phyloP scores from a whole-genome alignment of 2,329 filamentous ascomycete genomes.

The Curvularia eragrostidis region DNA sequence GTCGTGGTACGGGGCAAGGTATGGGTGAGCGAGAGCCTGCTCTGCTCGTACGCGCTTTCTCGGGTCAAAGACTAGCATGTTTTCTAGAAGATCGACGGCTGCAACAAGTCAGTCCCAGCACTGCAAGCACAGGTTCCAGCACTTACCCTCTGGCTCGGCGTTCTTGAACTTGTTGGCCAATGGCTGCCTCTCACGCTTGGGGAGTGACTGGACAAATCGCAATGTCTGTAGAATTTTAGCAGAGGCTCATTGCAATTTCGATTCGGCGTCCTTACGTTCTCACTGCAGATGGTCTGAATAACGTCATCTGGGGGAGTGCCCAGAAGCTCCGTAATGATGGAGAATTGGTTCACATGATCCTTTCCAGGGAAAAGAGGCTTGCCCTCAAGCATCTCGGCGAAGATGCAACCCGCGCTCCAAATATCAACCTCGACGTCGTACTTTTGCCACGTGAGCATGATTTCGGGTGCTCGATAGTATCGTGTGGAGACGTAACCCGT shows the following conservation, averaged over 20 bases:
- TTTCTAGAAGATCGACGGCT: conserved; percentile 93
- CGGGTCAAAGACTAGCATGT: conserved; percentile 98
- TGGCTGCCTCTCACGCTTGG: conserved; percentile 90
- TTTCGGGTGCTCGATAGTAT: conserved; percentile 98
- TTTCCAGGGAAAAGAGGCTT: conserved; percentile 98
- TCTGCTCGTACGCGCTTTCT: conserved; percentile 90
- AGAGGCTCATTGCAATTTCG: not conserved
- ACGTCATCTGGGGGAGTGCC: conserved; percentile 98
- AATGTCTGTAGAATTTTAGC: conserved; percentile 69
- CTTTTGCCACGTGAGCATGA: conserved; percentile 99
- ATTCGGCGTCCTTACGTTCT: conserved; percentile 70
- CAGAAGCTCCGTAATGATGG: conserved; percentile 96
- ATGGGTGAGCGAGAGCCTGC: conserved; percentile 87
- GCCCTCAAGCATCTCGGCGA: conserved; percentile 98
- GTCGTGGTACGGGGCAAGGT: conserved; percentile 95
- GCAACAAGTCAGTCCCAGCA: conserved; percentile 9
- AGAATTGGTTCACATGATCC: conserved; percentile 99
- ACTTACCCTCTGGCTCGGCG: conserved; percentile 80
- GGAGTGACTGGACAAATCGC: conserved; percentile 95
- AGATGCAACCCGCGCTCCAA: conserved; percentile 99
- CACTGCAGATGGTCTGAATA: conserved; percentile 97
- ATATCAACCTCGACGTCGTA: conserved; percentile 99
- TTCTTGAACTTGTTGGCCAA: conserved; percentile 92
- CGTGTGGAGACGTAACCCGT: conserved; percentile 98
- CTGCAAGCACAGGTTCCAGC: not conserved